phyloP scores from a whole-genome alignment of 257 asterid species.

The Coffea eugenioides region DNA sequence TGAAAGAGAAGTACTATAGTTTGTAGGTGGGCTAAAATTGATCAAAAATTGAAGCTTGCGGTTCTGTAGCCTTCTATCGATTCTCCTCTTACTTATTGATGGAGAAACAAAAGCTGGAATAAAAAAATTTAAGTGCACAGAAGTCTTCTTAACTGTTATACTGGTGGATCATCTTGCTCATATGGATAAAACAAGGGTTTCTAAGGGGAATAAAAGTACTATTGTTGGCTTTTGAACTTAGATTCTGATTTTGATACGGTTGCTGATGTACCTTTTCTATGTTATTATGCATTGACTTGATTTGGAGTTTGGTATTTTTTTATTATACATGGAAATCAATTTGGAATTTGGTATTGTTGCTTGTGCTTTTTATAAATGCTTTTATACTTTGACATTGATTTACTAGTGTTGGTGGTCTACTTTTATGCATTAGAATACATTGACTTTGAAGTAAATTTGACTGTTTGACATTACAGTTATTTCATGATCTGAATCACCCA shows the following conservation, averaged over 20 bases:
- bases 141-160: not conserved
- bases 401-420: not conserved
- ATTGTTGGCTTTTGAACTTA: not conserved
- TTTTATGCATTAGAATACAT: not conserved
- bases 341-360: too few relatives aligned
- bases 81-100: not conserved
- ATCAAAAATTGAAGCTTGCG: not conserved
- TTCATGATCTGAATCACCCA: not conserved
- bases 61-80: not conserved
- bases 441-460: not conserved
- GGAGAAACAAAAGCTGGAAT: not conserved
- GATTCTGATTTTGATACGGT: too few relatives aligned
- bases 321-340: too few relatives aligned
- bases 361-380: not conserved
- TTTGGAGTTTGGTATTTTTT: too few relatives aligned
- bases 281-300: too few relatives aligned
- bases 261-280: too few relatives aligned
- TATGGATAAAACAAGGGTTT: not conserved
- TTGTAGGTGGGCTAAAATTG: not conserved
- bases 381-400: not conserved
- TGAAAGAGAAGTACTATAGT: not conserved
- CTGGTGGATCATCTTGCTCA: not conserved
- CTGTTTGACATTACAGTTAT: not conserved
- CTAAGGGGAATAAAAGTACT: not conserved
- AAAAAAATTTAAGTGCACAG: not conserved